A percentile compares a stretch with the other conserved stretches of the same genome.
Evolutionary conservation across 75 land plant species (phyloP).

Genomic region (Ceratopteris richardii): DNA sequence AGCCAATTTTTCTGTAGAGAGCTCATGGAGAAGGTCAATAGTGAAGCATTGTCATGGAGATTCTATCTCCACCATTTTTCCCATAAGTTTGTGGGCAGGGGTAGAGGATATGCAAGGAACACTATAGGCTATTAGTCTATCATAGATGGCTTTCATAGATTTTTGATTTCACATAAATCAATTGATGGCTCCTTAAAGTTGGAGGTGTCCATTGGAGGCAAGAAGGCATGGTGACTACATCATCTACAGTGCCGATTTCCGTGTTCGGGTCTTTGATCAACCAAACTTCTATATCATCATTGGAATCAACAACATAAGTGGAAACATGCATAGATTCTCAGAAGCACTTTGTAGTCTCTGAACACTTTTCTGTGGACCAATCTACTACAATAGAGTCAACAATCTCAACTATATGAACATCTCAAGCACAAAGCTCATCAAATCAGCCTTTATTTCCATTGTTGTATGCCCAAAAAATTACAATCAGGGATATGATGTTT

Average conservation of each 20-base stretch:
- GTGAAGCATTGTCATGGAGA: too few species aligned
- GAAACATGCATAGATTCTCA: slow-evolving; percentile 9
- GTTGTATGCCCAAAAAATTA: slow-evolving; percentile 17
- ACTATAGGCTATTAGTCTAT: too few species aligned
- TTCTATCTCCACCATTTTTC: too few species aligned
- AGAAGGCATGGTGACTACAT: too few species aligned
- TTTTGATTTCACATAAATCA: too few species aligned
- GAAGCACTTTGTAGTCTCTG: neutral
- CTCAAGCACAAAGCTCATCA: slow-evolving; percentile 26
- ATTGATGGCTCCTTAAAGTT: too few species aligned
- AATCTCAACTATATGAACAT: slow-evolving; percentile 5
- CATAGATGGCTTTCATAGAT: too few species aligned
- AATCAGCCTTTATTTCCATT: slow-evolving; percentile 55
- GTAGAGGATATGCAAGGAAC: too few species aligned
- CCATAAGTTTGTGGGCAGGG: too few species aligned
- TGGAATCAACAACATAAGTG: slow-evolving; percentile 21
- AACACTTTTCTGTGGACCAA: slow-evolving; percentile 5
- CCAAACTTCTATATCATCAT: neutral
- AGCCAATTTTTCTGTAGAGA: too few species aligned
- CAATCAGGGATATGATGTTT: slow-evolving; percentile 30
- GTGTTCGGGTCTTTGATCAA: neutral
- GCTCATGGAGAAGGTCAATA: too few species aligned
- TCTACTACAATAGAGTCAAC: slow-evolving; percentile 11
- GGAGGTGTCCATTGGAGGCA: too few species aligned
- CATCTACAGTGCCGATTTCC: neutral